Evolutionary conservation across 2,329 filamentous ascomycete species (phyloP).

Genomic region (Trichophyton benhamiae): DNA sequence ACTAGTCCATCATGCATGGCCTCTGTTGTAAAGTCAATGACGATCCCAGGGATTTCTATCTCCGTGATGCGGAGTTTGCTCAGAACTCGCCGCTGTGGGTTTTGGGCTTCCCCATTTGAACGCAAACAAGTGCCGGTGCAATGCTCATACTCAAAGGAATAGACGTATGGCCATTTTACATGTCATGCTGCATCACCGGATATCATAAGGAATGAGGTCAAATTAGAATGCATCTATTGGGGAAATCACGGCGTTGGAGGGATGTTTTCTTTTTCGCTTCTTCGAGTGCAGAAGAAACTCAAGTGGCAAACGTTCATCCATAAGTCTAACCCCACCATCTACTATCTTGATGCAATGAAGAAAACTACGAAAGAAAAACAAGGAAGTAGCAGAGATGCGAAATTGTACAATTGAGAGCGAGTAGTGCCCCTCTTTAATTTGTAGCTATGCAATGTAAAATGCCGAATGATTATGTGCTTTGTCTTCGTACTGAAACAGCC

Average conservation of each 20-base stretch:
- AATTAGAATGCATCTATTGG: not conserved
- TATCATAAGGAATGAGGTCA: not conserved
- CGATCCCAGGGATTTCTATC: not conserved
- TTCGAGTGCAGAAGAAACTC: too few relatives aligned
- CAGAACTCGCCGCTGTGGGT: not conserved
- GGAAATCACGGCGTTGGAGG: not conserved
- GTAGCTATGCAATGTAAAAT: not conserved
- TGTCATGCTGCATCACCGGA: too few relatives aligned
- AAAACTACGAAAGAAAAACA: not conserved
- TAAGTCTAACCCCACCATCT: not conserved
- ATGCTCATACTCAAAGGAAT: too few relatives aligned
- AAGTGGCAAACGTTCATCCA: not conserved
- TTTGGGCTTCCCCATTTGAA: not conserved
- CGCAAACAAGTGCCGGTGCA: not conserved
- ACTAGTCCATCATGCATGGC: too few relatives aligned
- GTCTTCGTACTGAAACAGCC: constrained; percentile 1
- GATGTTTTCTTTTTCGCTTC: not conserved
- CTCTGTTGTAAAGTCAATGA: not conserved
- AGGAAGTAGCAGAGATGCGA: not conserved
- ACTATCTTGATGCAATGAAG: not conserved
- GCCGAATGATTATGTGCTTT: not conserved
- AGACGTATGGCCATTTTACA: too few relatives aligned
- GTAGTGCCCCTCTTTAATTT: not conserved
- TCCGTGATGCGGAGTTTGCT: not conserved
- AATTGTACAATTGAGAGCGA: not conserved